Conservation (phyloP, 2,329 filamentous ascomycete species). For the Acrocalymma vagum region DNA sequence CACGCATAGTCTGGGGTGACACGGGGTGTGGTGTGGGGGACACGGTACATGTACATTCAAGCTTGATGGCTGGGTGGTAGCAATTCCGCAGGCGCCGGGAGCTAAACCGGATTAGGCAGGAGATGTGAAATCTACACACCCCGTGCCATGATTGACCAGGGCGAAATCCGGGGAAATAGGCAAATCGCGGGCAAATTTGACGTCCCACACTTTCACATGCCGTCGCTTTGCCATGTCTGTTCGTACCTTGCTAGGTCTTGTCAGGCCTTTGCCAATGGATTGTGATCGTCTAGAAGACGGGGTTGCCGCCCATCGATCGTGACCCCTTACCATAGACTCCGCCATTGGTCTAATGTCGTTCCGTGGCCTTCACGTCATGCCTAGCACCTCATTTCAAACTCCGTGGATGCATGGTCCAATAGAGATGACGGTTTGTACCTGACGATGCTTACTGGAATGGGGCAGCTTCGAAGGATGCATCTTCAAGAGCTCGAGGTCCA, state of each 20-base stretch:
- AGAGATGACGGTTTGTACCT: slow-evolving; percentile 19
- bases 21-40: too few relatives aligned
- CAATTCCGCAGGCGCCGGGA: too few relatives aligned
- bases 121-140: slow-evolving; percentile 12
- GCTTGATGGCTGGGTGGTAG: too few relatives aligned
- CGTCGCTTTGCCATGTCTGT: not conserved
- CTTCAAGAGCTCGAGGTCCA: slow-evolving; percentile 1
- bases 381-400: slow-evolving; percentile 6
- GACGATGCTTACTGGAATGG: slow-evolving; percentile 14
- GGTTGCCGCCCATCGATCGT: too few relatives aligned
- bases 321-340: slow-evolving; percentile 23
- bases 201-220: slow-evolving; percentile 22
- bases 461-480: slow-evolving; percentile 3
- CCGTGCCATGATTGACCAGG: slow-evolving; percentile 24
- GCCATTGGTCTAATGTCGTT: slow-evolving; percentile 24
- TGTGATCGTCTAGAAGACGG: too few relatives aligned
- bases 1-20: too few relatives aligned
- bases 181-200: slow-evolving; percentile 18
- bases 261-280: slow-evolving; percentile 12
- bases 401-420: slow-evolving; percentile 20
- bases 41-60: too few relatives aligned
- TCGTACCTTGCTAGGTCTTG: slow-evolving; percentile 14
- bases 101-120: slow-evolving; percentile 26
- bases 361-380: slow-evolving; percentile 17
- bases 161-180: slow-evolving; percentile 19